Base-by-base conservation (phyloP, 345 rosid species). In the Garcia nutans region DNA sequence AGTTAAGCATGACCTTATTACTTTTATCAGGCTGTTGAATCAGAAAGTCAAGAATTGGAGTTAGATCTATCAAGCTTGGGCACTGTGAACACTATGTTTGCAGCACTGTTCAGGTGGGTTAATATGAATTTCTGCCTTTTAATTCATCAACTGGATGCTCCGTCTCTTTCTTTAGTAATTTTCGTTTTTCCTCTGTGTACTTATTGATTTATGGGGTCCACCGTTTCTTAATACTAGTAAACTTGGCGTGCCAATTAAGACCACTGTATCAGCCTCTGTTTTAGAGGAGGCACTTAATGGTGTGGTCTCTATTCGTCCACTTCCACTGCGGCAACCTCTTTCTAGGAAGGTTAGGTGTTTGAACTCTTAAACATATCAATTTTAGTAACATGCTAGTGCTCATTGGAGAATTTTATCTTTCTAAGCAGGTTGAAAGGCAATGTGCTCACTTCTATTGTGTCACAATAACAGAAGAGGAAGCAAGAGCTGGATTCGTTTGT, bases 201-300 rank as follows among this genome's bases (percentile, higher is more conserved):
- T 16, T 60, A 63, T 62, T 77, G 23, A 59, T 60, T 54, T 77
- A 1, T 58, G 64, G 24, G 73, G 59, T 77, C 31, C 28, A 23
- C 28, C 64, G 64, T 65, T 81, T 65, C 59, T 17, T 23, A 22
- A 70, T 20, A 20, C 45, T 78, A 93, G 99, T 86, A 96, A 96
- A 90, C 97, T 96, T 50, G 99, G 99, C 55, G 97, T 96, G 76
- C 99, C 99, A 0, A 93, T 96, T 75, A 96, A 93, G 93, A 96
- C 99, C 81, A 89, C 97, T 66, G 96, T 96, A 42, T 93, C 99
- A 67, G 97, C 98, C 73, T 87, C 92, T 74, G 85, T 93, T 73
- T 84, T 96, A 91, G 99, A 96, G 84, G 98, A 96, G 86, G 98
- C 98, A 70, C 94, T 96, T 65, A 89, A 89, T 84, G 98, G 99